Base-by-base conservation (phyloP, 1,139 yeast genomes). In the Debaryomyces udenii region DNA sequence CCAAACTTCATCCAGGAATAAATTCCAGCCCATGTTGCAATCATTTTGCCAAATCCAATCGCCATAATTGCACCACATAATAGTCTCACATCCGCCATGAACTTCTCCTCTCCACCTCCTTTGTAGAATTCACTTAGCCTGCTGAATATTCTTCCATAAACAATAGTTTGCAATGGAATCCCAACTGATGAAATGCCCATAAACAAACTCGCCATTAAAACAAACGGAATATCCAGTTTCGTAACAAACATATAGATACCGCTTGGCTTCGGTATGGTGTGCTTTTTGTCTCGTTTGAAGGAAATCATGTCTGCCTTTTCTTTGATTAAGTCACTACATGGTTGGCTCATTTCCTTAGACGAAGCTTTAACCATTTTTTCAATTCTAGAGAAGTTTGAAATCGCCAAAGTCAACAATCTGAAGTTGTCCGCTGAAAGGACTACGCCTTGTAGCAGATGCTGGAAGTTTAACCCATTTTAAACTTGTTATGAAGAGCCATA, bases 1-100 rank as follows among this genome's bases (percentile, higher is more conserved):
- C 96, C 96, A 43, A 85, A 70, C 18, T 66, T 57, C 74, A 84
- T 78, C 88, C 95, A 90, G 0, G 70, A 50, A 1, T 74, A 58
- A 4, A 86, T 70, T 20, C 85, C 79, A 0, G 70, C 38, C 83
- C 87, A 83, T 14, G 75, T 71, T 11, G 77, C 56, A 0, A 80
- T 49, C 45, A 78, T 63, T 27, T 79, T 68, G 0, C 70, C 80
- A 0, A 71, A 70, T 3, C 91, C 96, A 2, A 84, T 59, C 0
- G 74, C 69, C 48, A 82, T 68, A 3, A 87, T 67, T 4, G 79
- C 64, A 47, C 80, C 79, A 39, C 86, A 74, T 14, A 76, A 66
- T 24, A 68, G 48, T 22, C 74, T 66, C 4, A 82, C 66, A 10
- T 71, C 72, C 4, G 55, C 48, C 47, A 80, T 59, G 46, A 82